These are phyloP conservation scores for Beta corolliflora DNA, from an alignment of 179 eudicot species.

Conservation along the genomic window DNA sequence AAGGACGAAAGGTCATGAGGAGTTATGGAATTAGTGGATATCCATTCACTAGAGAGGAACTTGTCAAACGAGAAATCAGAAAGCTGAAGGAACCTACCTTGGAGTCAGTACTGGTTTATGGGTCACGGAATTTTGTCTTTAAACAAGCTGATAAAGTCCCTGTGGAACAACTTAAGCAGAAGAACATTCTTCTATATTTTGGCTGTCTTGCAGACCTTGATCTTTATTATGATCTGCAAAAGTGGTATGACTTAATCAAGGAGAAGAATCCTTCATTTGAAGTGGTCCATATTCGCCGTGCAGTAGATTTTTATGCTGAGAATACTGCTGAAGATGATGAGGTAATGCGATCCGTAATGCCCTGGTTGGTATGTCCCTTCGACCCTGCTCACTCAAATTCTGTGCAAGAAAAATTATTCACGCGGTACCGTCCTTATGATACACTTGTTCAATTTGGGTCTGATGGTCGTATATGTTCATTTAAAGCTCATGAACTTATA, in stretches of 20 bases:
- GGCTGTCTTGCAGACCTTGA: neutral
- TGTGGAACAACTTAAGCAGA: neutral
- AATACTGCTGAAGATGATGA: neutral
- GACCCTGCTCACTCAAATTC: neutral
- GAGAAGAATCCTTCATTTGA: neutral
- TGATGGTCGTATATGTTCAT: neutral
- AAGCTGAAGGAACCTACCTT: neutral
- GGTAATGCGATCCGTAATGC: neutral
- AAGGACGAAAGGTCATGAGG: neutral
- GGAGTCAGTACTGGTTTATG: constrained; percentile 4
- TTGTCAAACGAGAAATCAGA: neutral
- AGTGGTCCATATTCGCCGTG: neutral
- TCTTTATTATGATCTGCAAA: neutral
- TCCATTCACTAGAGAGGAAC: neutral
- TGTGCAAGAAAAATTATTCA: neutral
- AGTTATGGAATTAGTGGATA: neutral
- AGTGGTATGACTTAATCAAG: neutral
- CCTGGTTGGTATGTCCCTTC: constrained; percentile 8
- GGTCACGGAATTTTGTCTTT: neutral
- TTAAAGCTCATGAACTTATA: too few species aligned
- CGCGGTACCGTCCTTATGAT: neutral
- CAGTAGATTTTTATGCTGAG: too few species aligned
- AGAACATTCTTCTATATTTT: neutral
- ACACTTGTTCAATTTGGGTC: neutral
- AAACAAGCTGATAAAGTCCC: neutral